phyloP scores from a whole-genome alignment of 2,329 filamentous ascomycete species.

The Pseudocercospora cruenta region DNA sequence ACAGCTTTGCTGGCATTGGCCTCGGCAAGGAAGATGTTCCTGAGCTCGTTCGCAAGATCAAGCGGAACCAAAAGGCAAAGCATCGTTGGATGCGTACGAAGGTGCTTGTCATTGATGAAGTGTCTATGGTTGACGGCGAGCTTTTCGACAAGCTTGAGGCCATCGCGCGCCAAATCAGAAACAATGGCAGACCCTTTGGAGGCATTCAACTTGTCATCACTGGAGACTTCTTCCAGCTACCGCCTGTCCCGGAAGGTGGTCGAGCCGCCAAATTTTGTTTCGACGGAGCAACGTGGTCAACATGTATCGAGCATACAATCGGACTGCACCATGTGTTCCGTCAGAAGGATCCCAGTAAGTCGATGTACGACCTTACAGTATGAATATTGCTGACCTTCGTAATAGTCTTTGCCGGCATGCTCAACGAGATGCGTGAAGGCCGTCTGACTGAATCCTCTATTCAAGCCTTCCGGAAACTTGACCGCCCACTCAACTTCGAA shows the following conservation, averaged over 20 bases:
- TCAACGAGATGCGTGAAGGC: slow-evolving; percentile 96
- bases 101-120: slow-evolving; percentile 86
- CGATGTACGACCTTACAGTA: neutral
- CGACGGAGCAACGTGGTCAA: slow-evolving; percentile 87
- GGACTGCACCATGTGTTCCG: slow-evolving; percentile 94
- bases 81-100: slow-evolving; percentile 87
- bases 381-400: slow-evolving; percentile 33
- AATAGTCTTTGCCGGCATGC: slow-evolving; percentile 83
- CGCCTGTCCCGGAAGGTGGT: slow-evolving; percentile 81
- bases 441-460: slow-evolving; percentile 77
- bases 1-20: slow-evolving; percentile 95
- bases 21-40: slow-evolving; percentile 85
- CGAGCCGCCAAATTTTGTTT: slow-evolving; percentile 86
- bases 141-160: slow-evolving; percentile 94
- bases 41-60: slow-evolving; percentile 86
- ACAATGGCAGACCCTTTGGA: slow-evolving; percentile 90
- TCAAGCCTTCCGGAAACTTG: slow-evolving; percentile 72
- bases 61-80: slow-evolving; percentile 83
- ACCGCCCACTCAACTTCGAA: slow-evolving; percentile 70
- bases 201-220: slow-evolving; percentile 96
- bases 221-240: slow-evolving; percentile 96
- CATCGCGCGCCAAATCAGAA: slow-evolving; percentile 81
- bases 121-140: slow-evolving; percentile 98
- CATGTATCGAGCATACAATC: slow-evolving; percentile 92
- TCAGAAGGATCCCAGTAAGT: slow-evolving; percentile 76